phyloP scores from a whole-genome alignment of 2,329 filamentous ascomycete species.

The Cercospora sp. region DNA sequence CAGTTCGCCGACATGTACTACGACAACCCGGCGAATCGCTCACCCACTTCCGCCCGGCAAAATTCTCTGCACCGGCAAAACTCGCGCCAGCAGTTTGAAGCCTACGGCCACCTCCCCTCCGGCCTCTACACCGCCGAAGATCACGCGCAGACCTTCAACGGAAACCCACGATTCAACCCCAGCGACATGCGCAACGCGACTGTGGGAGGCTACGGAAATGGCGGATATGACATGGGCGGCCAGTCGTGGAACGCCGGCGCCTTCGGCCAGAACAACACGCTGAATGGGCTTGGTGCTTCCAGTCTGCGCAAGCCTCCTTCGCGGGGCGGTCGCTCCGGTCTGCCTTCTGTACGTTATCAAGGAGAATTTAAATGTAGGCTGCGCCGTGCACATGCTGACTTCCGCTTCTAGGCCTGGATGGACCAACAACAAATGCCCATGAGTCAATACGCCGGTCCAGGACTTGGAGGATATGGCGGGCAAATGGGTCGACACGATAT shows the following conservation, averaged over 20 bases:
- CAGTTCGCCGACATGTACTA: conserved; percentile 65
- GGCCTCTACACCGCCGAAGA: conserved; percentile 72
- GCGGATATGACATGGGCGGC: conserved; percentile 67
- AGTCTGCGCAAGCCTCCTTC: conserved; percentile 52
- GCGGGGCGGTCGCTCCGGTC: conserved; percentile 58
- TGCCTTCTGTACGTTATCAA: conserved; percentile 68
- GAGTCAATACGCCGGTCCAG: conserved; percentile 48
- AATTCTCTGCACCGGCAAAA: conserved; percentile 65
- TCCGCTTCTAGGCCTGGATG: conserved; percentile 58
- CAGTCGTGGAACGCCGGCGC: conserved; percentile 79
- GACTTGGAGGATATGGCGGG: conserved; percentile 36
- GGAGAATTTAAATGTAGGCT: conserved; percentile 4
- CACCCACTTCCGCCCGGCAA: conserved; percentile 71
- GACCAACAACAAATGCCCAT: conserved; percentile 54
- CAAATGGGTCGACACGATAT: conserved; percentile 47
- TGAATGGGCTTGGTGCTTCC: conserved; percentile 43
- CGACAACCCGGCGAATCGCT: conserved; percentile 66
- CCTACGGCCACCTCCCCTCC: conserved; percentile 64
- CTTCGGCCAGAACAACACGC: conserved; percentile 64
- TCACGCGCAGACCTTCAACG: conserved; percentile 51
- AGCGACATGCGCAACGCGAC: conserved; percentile 59
- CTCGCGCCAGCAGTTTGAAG: conserved; percentile 73
- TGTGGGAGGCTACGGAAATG: conserved; percentile 61
- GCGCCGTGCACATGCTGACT: conserved; percentile 2
- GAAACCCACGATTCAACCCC: conserved; percentile 54